Evolutionary conservation across 306 rosid species (phyloP), one percentile per base, ranked within the genome.

Genomic region (Prinsepia uniflora): DNA sequence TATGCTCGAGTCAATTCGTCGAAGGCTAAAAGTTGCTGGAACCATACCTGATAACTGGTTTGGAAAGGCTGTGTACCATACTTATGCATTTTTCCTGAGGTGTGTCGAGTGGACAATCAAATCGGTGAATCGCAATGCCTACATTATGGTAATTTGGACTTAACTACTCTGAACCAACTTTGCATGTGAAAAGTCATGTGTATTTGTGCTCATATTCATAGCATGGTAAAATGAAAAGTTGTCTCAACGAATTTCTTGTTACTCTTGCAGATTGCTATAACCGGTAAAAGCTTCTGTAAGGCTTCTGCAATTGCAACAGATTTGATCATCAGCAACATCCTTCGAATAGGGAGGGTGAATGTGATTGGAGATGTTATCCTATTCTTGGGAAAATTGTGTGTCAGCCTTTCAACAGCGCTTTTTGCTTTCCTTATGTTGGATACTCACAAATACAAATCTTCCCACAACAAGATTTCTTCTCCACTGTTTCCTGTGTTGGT

Each of bases 351-450:
- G 58, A 88, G 85, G 63, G 94, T 93, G 79, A 93, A 93, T 49
- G 97, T 94, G 78, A 91, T 94, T 44, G 99, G 99, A 67, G 99
- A 94, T 72, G 90, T 94, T 53, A 94, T 94, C 78, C 78, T 94
- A 78, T 89, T 91, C 84, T 96, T 94, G 48, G 99, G 99, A 65
- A 94, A 94, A 68, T 81, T 94, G 19, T 93, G 98, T 71, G 96
- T 94, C 73, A 82, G 97, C 79, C 92, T 94, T 63, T 82, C 96
- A n/a, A 87, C 97, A 62, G 97, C 92, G 20, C 75, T 94, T 63
- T 94, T 84, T 78, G 95, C 97, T 18, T 94, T 94, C 85, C 95
- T 91, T 72, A 94, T 94, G 99, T 74, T 91, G 88, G 98, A 92
- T 80, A 76, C 86, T 46, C 95, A 86, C 86, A 87, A 75, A 81